Evolutionary conservation across 306 rosid species (phyloP).

Genomic region (Prunus mongolica): DNA sequence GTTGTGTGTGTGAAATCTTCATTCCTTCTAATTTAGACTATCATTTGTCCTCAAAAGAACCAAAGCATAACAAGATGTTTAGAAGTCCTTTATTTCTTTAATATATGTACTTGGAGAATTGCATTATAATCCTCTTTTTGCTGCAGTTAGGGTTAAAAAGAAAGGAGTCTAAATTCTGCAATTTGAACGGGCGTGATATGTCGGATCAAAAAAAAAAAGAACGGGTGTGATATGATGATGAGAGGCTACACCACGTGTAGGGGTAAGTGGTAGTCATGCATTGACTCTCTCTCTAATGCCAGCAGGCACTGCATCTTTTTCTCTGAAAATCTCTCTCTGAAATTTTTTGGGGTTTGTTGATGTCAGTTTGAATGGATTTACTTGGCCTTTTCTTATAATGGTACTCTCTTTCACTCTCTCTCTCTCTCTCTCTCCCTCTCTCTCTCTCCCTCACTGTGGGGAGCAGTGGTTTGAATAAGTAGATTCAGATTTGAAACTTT

Average conservation of each 20-base stretch:
- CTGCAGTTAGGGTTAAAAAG: not conserved
- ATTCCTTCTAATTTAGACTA: no score
- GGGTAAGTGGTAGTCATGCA: slow-evolving; percentile 26
- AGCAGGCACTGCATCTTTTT: slow-evolving; percentile 22
- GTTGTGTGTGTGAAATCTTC: no score
- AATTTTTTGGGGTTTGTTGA: slow-evolving; percentile 39
- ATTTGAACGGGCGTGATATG: slow-evolving; percentile 29
- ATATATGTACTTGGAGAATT: not conserved
- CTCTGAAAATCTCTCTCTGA: slow-evolving; percentile 22
- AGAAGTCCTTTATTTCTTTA: no score
- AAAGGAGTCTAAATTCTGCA: not conserved
- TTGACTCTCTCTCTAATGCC: slow-evolving; percentile 23
- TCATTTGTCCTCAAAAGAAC: no score
- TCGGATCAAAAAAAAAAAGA: not conserved
- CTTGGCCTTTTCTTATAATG: slow-evolving; percentile 47
- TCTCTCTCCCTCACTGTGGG: slow-evolving; percentile 25
- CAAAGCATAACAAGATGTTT: no score
- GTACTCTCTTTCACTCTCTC: slow-evolving; percentile 14
- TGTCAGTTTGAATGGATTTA: slow-evolving; percentile 53
- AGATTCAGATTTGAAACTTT: slow-evolving; percentile 41
- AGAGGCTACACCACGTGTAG: slow-evolving; percentile 32
- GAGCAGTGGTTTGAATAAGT: slow-evolving; percentile 41
- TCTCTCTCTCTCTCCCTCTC: slow-evolving; percentile 11
- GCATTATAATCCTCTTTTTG: not conserved
- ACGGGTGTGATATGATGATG: slow-evolving; percentile 31